Percentiles rank a stretch among this genome's conserved stretches.
phyloP scores from a whole-genome alignment of 306 rosid species.

The Fagus crenata region DNA sequence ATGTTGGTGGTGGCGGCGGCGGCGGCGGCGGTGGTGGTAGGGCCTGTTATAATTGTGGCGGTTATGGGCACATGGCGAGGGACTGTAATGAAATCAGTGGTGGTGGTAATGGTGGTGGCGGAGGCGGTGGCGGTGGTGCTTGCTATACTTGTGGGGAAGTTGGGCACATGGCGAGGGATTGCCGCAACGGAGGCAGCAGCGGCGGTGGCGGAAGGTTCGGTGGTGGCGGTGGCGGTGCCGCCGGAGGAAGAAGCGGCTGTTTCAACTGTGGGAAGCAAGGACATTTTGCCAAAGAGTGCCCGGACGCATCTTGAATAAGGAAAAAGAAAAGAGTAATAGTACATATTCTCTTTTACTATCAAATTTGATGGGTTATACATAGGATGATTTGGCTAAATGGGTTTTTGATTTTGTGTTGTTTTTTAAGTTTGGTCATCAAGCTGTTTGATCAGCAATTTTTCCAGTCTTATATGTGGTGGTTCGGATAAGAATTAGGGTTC shows the following conservation, averaged over 20 bases:
- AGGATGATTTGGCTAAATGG: constrained; percentile 32
- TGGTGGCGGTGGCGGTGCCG: constrained; percentile 18
- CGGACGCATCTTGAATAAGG: constrained; percentile 37
- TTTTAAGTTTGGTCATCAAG: constrained; percentile 18
- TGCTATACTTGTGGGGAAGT: constrained; percentile 63
- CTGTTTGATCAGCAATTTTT: constrained; percentile 36
- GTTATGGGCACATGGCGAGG: constrained; percentile 59
- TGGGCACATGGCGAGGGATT: constrained; percentile 79
- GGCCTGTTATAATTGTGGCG: constrained; percentile 60
- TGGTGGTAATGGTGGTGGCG: constrained; percentile 17
- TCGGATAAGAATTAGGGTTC: constrained; percentile 30
- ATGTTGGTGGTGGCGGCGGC: constrained; percentile 19
- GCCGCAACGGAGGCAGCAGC: constrained; percentile 38
- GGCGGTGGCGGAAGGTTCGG: constrained; percentile 26
- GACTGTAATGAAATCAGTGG: constrained; percentile 39
- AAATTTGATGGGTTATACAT: constrained; percentile 35
- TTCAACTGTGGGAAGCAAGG: constrained; percentile 77
- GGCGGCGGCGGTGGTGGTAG: constrained; percentile 31
- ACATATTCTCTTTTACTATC: constrained; percentile 46
- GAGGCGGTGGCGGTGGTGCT: constrained; percentile 16
- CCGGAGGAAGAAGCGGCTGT: constrained; percentile 35
- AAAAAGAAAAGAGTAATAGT: constrained; percentile 53
- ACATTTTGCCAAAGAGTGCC: constrained; percentile 78
- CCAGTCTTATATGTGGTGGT: constrained; percentile 19
- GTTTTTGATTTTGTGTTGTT: constrained; percentile 23